These are phyloP conservation scores for Ogataea hybrid DNA, from an alignment of 1,139 yeast genomes.

Conservation along the genomic window DNA sequence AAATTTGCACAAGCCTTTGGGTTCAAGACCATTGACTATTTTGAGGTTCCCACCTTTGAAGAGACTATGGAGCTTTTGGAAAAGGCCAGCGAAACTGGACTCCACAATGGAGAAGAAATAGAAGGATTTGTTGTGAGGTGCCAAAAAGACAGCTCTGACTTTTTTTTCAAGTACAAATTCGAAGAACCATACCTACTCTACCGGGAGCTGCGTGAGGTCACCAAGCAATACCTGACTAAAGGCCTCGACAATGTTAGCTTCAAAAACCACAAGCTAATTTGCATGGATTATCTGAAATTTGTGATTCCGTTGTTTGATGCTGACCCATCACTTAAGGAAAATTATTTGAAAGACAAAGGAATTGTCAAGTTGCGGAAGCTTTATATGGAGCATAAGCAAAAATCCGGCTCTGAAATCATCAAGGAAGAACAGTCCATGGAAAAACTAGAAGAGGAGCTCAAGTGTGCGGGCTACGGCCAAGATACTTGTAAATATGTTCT, in stretches of 20 bases:
- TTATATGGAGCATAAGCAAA: slow-evolving; percentile 41
- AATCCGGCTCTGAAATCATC: slow-evolving; percentile 32
- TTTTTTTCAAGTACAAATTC: slow-evolving; percentile 89
- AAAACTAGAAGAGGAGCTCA: slow-evolving; percentile 23
- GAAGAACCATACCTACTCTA: slow-evolving; percentile 93
- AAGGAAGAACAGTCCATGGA: slow-evolving; percentile 21
- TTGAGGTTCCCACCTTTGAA: slow-evolving; percentile 38
- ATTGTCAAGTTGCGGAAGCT: slow-evolving; percentile 67
- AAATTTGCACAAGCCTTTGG: slow-evolving; percentile 71
- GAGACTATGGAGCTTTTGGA: slow-evolving; percentile 52
- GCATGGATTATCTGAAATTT: slow-evolving; percentile 68
- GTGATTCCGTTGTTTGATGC: slow-evolving; percentile 51
- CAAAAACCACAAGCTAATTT: slow-evolving; percentile 54
- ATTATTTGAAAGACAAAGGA: slow-evolving; percentile 61
- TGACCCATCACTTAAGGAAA: slow-evolving; percentile 43
- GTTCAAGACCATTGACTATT: slow-evolving; percentile 54
- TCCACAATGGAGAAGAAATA: slow-evolving; percentile 66
- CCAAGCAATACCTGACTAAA: slow-evolving; percentile 54
- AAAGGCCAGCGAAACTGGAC: slow-evolving; percentile 62
- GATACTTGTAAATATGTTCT: slow-evolving; percentile 51
- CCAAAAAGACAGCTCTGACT: slow-evolving; percentile 40
- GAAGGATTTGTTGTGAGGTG: slow-evolving; percentile 95
- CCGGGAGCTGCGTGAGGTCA: slow-evolving; percentile 86
- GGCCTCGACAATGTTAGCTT: slow-evolving; percentile 46
- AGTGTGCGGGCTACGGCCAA: slow-evolving; percentile 24